These are phyloP conservation scores for Pythium scleroteichum DNA, from an alignment of 352 stramenopile genomes.

Conservation along the genomic window DNA sequence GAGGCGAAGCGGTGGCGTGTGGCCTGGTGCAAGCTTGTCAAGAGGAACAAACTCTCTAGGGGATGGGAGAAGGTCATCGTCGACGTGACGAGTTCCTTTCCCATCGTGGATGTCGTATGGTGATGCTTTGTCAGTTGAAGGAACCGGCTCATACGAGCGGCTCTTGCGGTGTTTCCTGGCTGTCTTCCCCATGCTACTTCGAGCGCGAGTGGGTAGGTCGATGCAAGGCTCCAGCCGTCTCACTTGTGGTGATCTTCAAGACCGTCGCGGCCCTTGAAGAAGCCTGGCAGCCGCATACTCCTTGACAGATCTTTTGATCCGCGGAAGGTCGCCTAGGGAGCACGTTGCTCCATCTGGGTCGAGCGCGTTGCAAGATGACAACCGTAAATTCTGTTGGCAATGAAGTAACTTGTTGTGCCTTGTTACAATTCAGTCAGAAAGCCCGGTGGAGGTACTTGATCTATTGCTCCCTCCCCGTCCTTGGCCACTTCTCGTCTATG, in stretches of 20 bases:
- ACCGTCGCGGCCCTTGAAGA: background rate
- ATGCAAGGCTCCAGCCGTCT: background rate
- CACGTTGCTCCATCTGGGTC: background rate
- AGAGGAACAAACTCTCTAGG: constrained; percentile 47
- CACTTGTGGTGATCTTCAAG: constrained; percentile 7
- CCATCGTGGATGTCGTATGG: constrained; percentile 45
- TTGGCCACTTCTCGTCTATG: constrained; percentile 4
- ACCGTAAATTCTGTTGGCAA: too few species aligned
- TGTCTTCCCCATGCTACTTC: constrained; percentile 36
- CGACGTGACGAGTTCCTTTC: constrained; percentile 24
- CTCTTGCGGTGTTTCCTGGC: constrained; percentile 41
- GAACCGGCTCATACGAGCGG: constrained; percentile 33
- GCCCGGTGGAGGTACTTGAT: background rate
- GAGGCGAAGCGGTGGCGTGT: constrained; percentile 35
- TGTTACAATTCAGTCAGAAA: background rate
- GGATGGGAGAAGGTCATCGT: constrained; percentile 50
- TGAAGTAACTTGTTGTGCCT: too few species aligned
- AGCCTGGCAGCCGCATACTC: background rate
- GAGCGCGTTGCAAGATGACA: too few species aligned
- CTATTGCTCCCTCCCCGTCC: too few species aligned
- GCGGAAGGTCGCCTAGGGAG: background rate
- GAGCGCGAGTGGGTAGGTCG: background rate
- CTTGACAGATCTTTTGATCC: background rate
- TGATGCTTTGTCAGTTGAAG: constrained; percentile 25
- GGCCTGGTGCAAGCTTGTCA: constrained; percentile 38